Conservation (phyloP, 139 green algal genomes). For the Dunaliella sp. region DNA sequence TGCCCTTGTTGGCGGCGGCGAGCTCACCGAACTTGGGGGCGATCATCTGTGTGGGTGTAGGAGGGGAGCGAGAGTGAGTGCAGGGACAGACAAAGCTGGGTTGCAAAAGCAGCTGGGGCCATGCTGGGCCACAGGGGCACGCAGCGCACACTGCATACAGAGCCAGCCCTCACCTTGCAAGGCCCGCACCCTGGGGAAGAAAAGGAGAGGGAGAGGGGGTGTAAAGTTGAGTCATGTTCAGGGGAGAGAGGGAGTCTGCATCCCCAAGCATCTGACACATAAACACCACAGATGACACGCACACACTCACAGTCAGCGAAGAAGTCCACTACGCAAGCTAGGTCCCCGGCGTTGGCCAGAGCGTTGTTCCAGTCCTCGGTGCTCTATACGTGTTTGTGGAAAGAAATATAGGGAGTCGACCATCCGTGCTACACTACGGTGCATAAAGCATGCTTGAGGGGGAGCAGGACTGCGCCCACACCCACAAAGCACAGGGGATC, state of each 20-base stretch:
- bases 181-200: constrained; percentile 63
- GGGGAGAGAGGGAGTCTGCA: too few species aligned
- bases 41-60: constrained; percentile 47
- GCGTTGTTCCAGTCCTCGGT: constrained; percentile 5
- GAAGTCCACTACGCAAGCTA: constrained; percentile 69
- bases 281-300: too few species aligned
- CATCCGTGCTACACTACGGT: too few species aligned
- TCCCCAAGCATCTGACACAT: too few species aligned
- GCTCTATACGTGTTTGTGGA: too few species aligned
- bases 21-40: constrained; percentile 67
- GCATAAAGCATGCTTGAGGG: too few species aligned
- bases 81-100: too few species aligned
- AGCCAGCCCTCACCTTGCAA: constrained; percentile 48
- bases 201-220: not conserved
- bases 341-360: not conserved
- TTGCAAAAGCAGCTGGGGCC: not conserved
- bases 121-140: not conserved
- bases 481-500: too few species aligned
- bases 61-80: too few species aligned
- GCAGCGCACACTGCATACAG: not conserved
- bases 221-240: not conserved
- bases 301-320: constrained; percentile 60
- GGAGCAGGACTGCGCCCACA: too few species aligned
- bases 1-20: constrained; percentile 24
- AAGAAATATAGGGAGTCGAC: too few species aligned